phyloP scores from a whole-genome alignment of 1,139 yeast species.

The Sugiyamaella castrensis region DNA sequence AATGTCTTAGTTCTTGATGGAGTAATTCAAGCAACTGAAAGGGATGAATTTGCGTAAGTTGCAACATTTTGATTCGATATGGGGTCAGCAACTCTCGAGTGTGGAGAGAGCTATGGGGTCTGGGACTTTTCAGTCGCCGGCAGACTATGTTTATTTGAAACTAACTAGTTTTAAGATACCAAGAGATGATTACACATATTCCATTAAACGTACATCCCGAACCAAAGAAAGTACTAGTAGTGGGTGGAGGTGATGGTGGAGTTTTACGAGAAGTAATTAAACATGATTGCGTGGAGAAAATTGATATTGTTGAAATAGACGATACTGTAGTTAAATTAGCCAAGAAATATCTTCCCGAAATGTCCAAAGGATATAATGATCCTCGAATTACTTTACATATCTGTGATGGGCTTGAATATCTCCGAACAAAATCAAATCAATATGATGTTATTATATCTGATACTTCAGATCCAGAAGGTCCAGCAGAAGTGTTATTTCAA shows the following conservation, averaged over 20 bases:
- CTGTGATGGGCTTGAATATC: constrained; percentile 85
- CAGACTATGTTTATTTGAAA: too few relatives aligned
- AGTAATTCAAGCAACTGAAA: constrained; percentile 82
- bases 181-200: constrained; percentile 80
- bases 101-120: too few relatives aligned
- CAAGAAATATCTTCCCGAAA: constrained; percentile 70
- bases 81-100: too few relatives aligned
- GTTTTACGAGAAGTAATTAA: constrained; percentile 81
- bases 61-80: too few relatives aligned
- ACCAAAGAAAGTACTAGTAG: constrained; percentile 75
- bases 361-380: constrained; percentile 71
- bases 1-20: constrained; percentile 85
- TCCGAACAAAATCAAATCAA: constrained; percentile 50
- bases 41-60: constrained; percentile 74
- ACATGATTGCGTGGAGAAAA: constrained; percentile 63
- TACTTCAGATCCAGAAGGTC: constrained; percentile 97
- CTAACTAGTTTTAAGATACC: constrained; percentile 41
- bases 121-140: too few relatives aligned
- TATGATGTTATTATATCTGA: constrained; percentile 92
- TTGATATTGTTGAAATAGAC: constrained; percentile 88
- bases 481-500: constrained; percentile 92
- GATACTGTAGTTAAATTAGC: constrained; percentile 76
- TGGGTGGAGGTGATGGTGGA: constrained; percentile 96
- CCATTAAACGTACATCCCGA: constrained; percentile 72
- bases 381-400: constrained; percentile 71